A percentile compares a stretch with the other conserved stretches of the same genome.
phyloP scores from a whole-genome alignment of 192 early-diverging fungal genomes.

The Glomus cerebriforme region DNA sequence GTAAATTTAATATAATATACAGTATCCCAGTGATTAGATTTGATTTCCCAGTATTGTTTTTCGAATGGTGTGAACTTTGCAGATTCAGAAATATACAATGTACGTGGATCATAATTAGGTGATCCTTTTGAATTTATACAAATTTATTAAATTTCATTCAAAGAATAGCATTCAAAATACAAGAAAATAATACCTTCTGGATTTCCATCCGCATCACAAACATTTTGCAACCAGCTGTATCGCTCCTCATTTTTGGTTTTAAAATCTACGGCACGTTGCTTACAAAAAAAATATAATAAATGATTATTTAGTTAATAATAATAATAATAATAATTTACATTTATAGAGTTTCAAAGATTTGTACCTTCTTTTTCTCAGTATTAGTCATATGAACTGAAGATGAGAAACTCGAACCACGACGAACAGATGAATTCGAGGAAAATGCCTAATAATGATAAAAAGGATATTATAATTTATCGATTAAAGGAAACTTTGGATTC shows the following conservation, averaged over 20 bases:
- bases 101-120: slow-evolving; percentile 88
- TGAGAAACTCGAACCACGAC: background rate
- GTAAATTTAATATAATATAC: slow-evolving; percentile 41
- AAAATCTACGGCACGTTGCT: slow-evolving; percentile 26
- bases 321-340: background rate
- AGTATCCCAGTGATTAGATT: slow-evolving; percentile 89
- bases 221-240: slow-evolving; percentile 84
- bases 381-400: slow-evolving; percentile 1
- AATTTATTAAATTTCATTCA: background rate
- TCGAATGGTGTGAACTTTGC: slow-evolving; percentile 95
- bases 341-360: background rate
- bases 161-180: background rate
- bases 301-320: background rate
- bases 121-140: slow-evolving; percentile 43
- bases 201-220: slow-evolving; percentile 77
- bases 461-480: background rate
- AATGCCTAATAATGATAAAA: slow-evolving; percentile 7
- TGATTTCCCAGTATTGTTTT: slow-evolving; percentile 99
- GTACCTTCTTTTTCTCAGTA: slow-evolving; percentile 28
- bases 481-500: background rate
- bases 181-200: slow-evolving; percentile 45
- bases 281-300: background rate
- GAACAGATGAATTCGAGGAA: slow-evolving; percentile 1
- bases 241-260: slow-evolving; percentile 79
- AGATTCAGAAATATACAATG: slow-evolving; percentile 75